These are phyloP conservation scores for Tetracladium maxilliforme DNA, from an alignment of 2,329 filamentous ascomycete species.

Conservation along the genomic window DNA sequence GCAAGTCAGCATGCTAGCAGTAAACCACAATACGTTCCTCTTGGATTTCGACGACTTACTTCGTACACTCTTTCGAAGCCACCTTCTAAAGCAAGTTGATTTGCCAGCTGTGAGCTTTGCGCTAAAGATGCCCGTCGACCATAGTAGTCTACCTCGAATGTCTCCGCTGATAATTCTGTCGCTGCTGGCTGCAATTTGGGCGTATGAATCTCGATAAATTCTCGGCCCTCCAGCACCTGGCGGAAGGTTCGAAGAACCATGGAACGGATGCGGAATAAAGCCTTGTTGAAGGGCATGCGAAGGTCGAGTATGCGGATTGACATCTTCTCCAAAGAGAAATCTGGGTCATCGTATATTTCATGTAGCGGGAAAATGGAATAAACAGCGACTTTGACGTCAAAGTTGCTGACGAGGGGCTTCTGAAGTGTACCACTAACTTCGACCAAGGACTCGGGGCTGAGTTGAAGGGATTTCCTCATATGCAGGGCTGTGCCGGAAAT, in stretches of 20 bases:
- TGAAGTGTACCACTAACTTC: too few relatives aligned
- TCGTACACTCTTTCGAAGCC: constrained; percentile 87
- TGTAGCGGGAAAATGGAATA: too few relatives aligned
- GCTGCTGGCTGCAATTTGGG: constrained; percentile 83
- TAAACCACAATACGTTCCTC: too few relatives aligned
- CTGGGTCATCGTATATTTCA: too few relatives aligned
- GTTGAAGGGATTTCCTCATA: too few relatives aligned
- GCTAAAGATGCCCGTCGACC: constrained; percentile 75
- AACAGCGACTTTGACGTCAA: too few relatives aligned
- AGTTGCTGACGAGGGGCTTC: too few relatives aligned
- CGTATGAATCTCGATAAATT: constrained; percentile 87
- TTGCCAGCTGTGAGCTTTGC: constrained; percentile 81
- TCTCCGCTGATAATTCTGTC: constrained; percentile 80
- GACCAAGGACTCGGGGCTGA: too few relatives aligned
- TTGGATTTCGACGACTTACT: too few relatives aligned
- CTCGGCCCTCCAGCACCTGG: constrained; percentile 53
- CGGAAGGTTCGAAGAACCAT: constrained; percentile 72
- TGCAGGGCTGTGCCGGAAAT: too few relatives aligned
- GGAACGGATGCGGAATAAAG: constrained; percentile 77
- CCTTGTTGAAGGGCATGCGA: constrained; percentile 69
- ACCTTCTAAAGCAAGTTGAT: constrained; percentile 82
- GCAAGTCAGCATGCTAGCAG: too few relatives aligned
- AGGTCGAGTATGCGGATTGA: constrained; percentile 73
- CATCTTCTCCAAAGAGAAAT: too few relatives aligned
- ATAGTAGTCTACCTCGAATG: constrained; percentile 89